Base-by-base conservation (phyloP, 2,329 filamentous ascomycete species). In the Sclerotinia spermophila region DNA sequence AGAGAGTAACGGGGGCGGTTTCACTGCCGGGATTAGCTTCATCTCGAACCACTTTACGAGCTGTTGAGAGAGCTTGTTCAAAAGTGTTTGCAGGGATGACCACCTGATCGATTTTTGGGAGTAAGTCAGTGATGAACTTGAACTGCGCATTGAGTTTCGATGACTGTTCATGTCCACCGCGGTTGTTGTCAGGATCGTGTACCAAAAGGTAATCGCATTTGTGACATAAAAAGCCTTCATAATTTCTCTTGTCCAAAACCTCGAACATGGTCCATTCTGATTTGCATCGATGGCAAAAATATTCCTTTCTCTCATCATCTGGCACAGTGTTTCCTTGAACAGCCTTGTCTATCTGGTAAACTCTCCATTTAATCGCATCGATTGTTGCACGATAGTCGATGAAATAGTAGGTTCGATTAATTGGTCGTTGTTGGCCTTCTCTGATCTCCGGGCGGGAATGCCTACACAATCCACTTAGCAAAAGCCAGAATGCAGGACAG, bases 311-410 rank as follows among this genome's bases (percentile, higher is more conserved):
- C 81, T 98, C 95, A 70, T 88, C 87, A 15, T 90, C 91, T 0
- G 93, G 90, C 27, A 92, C 89, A 24, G 92, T 92, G 71, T 93
- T 90, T 24, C 90, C 90, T 81, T 97, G 94, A 71, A 98, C 93
- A 69, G 91, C 89, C 79, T 95, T 94, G 75, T 94, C 94, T 76
- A 98, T 89, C 70, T 90, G 91, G 79, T 95, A 94, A 67, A 97
- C 89, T 73, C 93, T 91, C 87, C 92, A 99, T 81, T 99, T 99
- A 82, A 97, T 96, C 64, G 93, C 93, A 82, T 99, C 96, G 78
- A 99, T 93, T 48, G 95, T 93, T 71, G 93, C 92, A 72, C 96
- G 93, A 78, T 96, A 96, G 80, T 97, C 94, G 79, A 99, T 95
- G 82, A 93, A 99, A 83, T 97, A 99, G 85, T 97, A 99, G 73